phyloP scores from a whole-genome alignment of 2,329 filamentous ascomycete genomes.

The Fonsecaea multimorphosa region DNA sequence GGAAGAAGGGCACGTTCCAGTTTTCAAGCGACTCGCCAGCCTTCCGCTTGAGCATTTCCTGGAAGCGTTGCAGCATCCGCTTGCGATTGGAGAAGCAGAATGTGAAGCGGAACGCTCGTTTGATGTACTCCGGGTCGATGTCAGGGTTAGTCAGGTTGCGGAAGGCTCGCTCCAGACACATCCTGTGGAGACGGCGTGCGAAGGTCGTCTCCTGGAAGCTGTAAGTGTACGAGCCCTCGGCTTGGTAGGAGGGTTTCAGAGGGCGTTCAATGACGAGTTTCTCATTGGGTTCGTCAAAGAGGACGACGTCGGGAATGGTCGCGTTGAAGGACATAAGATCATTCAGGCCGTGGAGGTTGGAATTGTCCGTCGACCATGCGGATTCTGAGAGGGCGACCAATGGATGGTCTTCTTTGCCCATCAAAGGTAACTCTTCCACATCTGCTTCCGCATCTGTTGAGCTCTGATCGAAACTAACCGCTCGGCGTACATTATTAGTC shows the following conservation, averaged over 20 bases:
- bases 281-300: constrained; percentile 19
- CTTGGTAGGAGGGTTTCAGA: constrained; percentile 30
- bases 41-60: constrained; percentile 46
- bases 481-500: constrained; percentile 18
- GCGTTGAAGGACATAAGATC: constrained; percentile 30
- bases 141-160: constrained; percentile 43
- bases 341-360: constrained; percentile 30
- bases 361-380: constrained; percentile 22
- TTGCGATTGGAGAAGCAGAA: constrained; percentile 60
- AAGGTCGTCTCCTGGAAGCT: constrained; percentile 71
- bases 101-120: constrained; percentile 73
- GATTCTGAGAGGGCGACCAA: constrained; percentile 24
- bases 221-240: constrained; percentile 59
- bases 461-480: constrained; percentile 18
- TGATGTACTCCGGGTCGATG: constrained; percentile 57
- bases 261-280: constrained; percentile 41
- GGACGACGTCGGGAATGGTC: constrained; percentile 26
- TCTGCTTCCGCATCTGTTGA: constrained; percentile 26
- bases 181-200: constrained; percentile 71
- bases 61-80: constrained; percentile 49
- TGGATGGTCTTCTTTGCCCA: constrained; percentile 3
- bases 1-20: constrained; percentile 66
- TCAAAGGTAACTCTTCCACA: constrained; percentile 20
- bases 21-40: constrained; percentile 61
- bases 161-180: constrained; percentile 67